Percentiles rank a stretch among this genome's conserved stretches.
phyloP scores from a whole-genome alignment of 192 early-diverging fungal species.

The Coemansia sp. region DNA sequence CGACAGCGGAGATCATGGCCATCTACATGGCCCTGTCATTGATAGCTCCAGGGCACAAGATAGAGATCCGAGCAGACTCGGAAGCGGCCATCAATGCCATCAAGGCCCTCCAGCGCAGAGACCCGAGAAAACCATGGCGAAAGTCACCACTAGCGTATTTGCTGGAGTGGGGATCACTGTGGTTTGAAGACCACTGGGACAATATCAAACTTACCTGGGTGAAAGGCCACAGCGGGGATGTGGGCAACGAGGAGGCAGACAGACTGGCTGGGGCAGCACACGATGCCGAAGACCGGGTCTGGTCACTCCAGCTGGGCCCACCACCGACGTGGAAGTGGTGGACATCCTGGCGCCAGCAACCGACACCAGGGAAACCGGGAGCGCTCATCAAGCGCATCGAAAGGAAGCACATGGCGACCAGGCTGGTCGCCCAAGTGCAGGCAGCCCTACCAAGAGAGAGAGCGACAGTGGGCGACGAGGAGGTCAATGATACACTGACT shows the following conservation, averaged over 20 bases:
- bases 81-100: background rate
- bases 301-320: background rate
- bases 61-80: background rate
- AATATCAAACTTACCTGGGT: background rate
- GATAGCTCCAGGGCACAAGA: background rate
- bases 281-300: background rate
- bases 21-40: background rate
- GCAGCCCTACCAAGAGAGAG: background rate
- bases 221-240: background rate
- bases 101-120: background rate
- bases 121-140: background rate
- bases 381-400: background rate
- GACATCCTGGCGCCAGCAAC: background rate
- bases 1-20: background rate
- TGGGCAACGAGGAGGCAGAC: background rate
- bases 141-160: background rate
- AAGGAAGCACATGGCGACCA: background rate
- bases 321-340: background rate
- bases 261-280: background rate
- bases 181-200: background rate
- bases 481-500: background rate
- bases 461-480: background rate
- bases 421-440: background rate
- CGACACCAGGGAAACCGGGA: background rate
- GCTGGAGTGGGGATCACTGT: background rate